Evolutionary conservation across 192 early-diverging fungal species (phyloP).

Genomic region (Rhizophagus prolifer): DNA sequence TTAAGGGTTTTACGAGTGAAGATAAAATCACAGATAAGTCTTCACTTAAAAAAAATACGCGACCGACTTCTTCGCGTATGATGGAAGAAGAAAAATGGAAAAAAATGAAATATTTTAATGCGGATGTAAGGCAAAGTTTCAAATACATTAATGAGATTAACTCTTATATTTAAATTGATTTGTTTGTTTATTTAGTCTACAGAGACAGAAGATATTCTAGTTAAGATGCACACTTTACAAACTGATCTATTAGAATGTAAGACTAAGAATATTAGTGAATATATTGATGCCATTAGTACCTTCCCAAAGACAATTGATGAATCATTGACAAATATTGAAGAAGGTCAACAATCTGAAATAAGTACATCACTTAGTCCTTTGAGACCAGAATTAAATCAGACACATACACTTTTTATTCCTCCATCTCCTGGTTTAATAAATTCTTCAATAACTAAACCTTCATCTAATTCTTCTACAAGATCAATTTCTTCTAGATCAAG

Average conservation of each 20-base stretch:
- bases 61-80: constrained; percentile 57
- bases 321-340: not conserved
- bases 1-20: constrained; percentile 57
- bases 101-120: constrained; percentile 61
- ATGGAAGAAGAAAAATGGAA: constrained; percentile 76
- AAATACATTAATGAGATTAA: not conserved
- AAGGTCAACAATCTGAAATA: not conserved
- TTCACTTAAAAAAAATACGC: constrained; percentile 57
- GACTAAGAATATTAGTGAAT: not conserved
- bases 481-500: not conserved
- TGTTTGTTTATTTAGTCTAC: not conserved
- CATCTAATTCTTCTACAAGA: not conserved
- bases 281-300: constrained; percentile 4
- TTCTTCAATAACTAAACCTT: not conserved
- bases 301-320: not conserved
- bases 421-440: not conserved
- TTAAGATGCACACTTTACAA: not conserved
- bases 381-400: not conserved
- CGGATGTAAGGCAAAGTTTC: constrained; percentile 39
- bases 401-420: not conserved
- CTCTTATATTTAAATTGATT: not conserved
- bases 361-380: not conserved
- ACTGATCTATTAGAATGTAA: constrained; percentile 3
- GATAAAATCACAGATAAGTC: constrained; percentile 61
- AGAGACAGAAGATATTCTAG: not conserved